These are phyloP conservation scores for Tritrichomonas foetus DNA, from an alignment of 208 protist genomes.

Conservation along the genomic window DNA sequence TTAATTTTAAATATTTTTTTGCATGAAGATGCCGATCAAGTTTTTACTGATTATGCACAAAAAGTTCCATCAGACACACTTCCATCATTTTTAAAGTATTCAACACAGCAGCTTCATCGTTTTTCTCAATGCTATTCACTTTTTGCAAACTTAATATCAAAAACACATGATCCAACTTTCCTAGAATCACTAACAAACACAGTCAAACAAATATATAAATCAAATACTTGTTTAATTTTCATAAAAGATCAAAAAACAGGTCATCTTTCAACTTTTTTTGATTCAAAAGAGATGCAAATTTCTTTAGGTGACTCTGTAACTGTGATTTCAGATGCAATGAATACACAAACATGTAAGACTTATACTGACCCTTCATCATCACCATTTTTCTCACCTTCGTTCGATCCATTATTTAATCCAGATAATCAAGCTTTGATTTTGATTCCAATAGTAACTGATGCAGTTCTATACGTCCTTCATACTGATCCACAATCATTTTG, in stretches of 20 bases:
- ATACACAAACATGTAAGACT: not conserved
- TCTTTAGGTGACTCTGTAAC: not conserved
- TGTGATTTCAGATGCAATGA: not conserved
- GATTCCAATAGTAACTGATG: not conserved
- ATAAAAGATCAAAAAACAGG: not conserved
- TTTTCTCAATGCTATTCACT: not conserved
- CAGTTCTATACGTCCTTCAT: not conserved
- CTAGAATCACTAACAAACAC: not conserved
- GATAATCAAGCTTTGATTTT: not conserved
- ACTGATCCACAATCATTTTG: not conserved
- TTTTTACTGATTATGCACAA: not conserved
- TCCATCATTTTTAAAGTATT: not conserved
- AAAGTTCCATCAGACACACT: not conserved
- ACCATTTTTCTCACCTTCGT: not conserved
- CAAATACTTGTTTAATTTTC: not conserved
- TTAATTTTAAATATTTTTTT: not conserved
- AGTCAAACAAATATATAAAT: not conserved
- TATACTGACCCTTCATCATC: not conserved
- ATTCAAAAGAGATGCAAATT: not conserved
- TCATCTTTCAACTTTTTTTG: not conserved
- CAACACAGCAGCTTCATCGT: not conserved
- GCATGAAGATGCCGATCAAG: not conserved
- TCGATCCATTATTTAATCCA: slow-evolving; percentile 39
- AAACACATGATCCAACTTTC: not conserved
- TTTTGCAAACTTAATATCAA: not conserved